A percentile compares a stretch with the other conserved stretches of the same genome.
These are phyloP conservation scores for Lagenidium sp. DNA, from an alignment of 352 stramenopile genomes.

Conservation along the genomic window DNA sequence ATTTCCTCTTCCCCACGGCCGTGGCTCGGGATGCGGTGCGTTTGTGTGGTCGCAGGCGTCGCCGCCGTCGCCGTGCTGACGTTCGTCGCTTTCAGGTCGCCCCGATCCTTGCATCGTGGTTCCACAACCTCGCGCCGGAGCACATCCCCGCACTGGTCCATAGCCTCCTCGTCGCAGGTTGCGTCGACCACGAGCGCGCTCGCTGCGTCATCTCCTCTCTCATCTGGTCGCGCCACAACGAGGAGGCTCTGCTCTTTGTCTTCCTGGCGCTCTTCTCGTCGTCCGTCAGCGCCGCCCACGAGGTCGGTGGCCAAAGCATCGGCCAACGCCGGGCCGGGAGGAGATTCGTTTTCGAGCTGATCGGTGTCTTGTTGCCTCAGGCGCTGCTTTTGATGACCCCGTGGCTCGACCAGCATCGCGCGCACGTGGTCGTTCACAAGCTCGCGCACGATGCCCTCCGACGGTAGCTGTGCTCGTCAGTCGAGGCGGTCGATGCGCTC, in stretches of 20 bases:
- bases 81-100: constrained; percentile 3
- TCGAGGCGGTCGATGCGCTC: constrained; percentile 21
- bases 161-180: constrained; percentile 4
- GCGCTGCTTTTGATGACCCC: not conserved
- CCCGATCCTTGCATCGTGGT: constrained; percentile 7
- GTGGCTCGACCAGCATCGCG: not conserved
- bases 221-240: constrained; percentile 12
- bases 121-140: constrained; percentile 2
- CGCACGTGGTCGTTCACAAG: not conserved
- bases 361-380: not conserved
- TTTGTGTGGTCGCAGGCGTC: not conserved
- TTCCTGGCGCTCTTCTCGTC: constrained; percentile 10
- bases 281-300: not conserved
- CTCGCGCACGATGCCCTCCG: not conserved
- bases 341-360: not conserved
- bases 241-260: constrained; percentile 13
- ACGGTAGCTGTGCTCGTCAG: not conserved
- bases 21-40: constrained; percentile 4
- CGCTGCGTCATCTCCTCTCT: constrained; percentile 8
- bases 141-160: constrained; percentile 8
- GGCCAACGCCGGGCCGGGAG: not conserved
- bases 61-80: not conserved
- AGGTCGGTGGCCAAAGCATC: not conserved
- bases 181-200: constrained; percentile 6
- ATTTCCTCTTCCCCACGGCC: constrained; percentile 4